Evolutionary conservation across 768 basidiomycete genomes (phyloP), one percentile per base, ranked within the genome.

Genomic region (Xerocomellus amylosporus): DNA sequence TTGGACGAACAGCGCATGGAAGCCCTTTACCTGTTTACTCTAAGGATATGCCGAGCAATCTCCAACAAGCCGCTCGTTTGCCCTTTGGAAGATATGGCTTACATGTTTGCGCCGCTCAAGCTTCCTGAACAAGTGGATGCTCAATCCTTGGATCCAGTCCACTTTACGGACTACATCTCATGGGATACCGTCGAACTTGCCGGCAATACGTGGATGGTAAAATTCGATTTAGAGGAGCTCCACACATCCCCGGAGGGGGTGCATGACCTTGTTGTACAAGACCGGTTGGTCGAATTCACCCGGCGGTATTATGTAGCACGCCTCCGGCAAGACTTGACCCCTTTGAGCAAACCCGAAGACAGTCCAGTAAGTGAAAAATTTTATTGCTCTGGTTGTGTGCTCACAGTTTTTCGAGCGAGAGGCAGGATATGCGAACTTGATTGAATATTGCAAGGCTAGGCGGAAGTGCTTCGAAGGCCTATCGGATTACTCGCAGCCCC

Each of bases 211-310:
- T 87, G 81, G 77, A 76, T 77, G 44, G 70, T 74, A 9, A 75
- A 79, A 4, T 73, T 91, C 22, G 56, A 62, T 56, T 73, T 74
- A 45, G 72, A 76, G 31, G 69, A 74, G 36, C 58, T 73, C 28
- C 65, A 50, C 50, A 53, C 58, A 17, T 48, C 59, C 17, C 44
- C 57, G 10, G 55, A 56, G 24, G 82, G 79, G 46, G 67, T 87
- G 19, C 63, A 76, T 46, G 87, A 90, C 61, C 80, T 83, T 24
- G 73, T 93, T 20, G 73, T 94, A 33, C 88, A 90, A 68, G 90
- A 93, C 61, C 77, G 89, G 54, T 77, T 76, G 72, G 80, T 82
- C n/a, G 88, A 89, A 64, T 88, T 86, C 62, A 90, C 88, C 2
- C 75, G 85, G 55, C 78, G 89, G 42, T 91, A 86, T 65, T 79